Evolutionary conservation across 2,329 filamentous ascomycete species (phyloP).

Genomic region (Epichloe coenophiala): DNA sequence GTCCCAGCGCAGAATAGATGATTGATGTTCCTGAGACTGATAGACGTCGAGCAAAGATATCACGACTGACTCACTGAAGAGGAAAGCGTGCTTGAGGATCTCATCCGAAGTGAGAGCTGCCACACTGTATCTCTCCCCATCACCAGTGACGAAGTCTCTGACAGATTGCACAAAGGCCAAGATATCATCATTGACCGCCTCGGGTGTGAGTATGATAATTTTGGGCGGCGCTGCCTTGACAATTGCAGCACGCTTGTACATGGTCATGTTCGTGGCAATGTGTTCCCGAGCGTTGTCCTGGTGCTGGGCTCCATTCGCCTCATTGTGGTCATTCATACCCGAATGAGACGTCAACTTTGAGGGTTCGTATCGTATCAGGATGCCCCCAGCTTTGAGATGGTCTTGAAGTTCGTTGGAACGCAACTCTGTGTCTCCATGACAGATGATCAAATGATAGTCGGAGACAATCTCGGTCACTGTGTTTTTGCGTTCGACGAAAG

Average conservation of each 20-base stretch:
- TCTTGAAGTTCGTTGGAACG: constrained; percentile 8
- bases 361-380: constrained; percentile 10
- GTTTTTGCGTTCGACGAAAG: constrained; percentile 17
- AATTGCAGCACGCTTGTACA: background rate
- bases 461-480: constrained; percentile 11
- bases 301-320: background rate
- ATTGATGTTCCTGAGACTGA: constrained; percentile 8
- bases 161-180: background rate
- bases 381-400: constrained; percentile 17
- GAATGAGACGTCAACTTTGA: background rate
- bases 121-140: background rate
- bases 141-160: background rate
- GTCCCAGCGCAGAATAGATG: constrained; percentile 25
- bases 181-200: background rate
- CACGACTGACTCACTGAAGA: constrained; percentile 17
- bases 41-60: constrained; percentile 34
- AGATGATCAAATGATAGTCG: constrained; percentile 22
- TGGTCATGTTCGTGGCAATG: background rate
- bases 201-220: constrained; percentile 2
- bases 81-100: constrained; percentile 1
- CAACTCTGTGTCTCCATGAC: constrained; percentile 7
- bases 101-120: background rate
- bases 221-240: background rate
- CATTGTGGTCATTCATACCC: background rate
- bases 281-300: background rate